phyloP scores from a whole-genome alignment of 345 rosid species.

The Dimocarpus longan region DNA sequence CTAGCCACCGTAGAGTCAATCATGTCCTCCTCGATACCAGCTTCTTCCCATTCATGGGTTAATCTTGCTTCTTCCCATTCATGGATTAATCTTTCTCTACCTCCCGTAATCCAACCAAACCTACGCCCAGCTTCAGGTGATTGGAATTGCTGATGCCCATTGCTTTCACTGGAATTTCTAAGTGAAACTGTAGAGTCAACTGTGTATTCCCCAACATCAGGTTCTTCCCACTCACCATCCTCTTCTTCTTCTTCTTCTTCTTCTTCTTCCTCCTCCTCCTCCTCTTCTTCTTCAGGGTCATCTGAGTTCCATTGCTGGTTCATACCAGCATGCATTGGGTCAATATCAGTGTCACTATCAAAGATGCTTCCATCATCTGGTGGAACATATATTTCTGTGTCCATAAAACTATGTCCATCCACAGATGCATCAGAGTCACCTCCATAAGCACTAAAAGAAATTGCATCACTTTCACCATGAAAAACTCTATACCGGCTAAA shows the following conservation, averaged over 20 bases:
- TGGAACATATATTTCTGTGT: constrained; percentile 50
- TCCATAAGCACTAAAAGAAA: constrained; percentile 69
- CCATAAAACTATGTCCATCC: constrained; percentile 57
- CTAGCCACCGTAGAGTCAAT: not conserved
- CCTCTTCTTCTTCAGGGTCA: constrained; percentile 57
- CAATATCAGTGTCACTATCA: constrained; percentile 82
- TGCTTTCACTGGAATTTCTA: constrained; percentile 43
- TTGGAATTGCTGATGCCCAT: constrained; percentile 31
- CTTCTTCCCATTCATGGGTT: constrained; percentile 18
- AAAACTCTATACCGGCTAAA: constrained; percentile 47
- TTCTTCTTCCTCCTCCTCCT: constrained; percentile 14
- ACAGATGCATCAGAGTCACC: constrained; percentile 85
- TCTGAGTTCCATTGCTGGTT: constrained; percentile 70
- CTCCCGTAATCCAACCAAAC: constrained; percentile 39
- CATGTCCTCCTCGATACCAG: not conserved
- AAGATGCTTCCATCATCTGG: constrained; percentile 52
- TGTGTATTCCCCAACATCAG: constrained; percentile 47
- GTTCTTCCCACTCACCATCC: constrained; percentile 67
- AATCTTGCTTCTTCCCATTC: constrained; percentile 20
- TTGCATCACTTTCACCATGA: constrained; percentile 61
- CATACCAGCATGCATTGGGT: constrained; percentile 88
- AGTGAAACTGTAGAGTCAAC: constrained; percentile 34
- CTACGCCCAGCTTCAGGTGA: constrained; percentile 46
- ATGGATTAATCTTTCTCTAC: constrained; percentile 40
- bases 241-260: constrained; percentile 34